phyloP scores from a whole-genome alignment of 331 rosid species.

The Cydonia oblonga region DNA sequence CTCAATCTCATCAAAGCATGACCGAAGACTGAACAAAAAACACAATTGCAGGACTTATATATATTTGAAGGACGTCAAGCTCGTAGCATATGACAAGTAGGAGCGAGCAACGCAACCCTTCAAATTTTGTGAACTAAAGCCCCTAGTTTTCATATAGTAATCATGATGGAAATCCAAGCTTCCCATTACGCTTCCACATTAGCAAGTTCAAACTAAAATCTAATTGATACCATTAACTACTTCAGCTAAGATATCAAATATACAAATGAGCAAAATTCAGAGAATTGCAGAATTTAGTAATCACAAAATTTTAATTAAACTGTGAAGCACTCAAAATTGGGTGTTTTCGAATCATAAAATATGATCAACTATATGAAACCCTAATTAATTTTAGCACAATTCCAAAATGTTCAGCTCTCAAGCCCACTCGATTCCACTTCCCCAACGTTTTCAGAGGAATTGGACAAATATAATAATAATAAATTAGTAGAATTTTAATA shows the following conservation, averaged over 20 bases:
- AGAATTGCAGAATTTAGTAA: neutral
- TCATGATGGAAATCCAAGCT: neutral
- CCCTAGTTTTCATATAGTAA: neutral
- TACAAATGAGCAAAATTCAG: neutral
- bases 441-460: neutral
- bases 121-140: neutral
- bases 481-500: too few relatives aligned
- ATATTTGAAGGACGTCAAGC: neutral
- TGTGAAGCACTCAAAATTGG: neutral
- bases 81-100: neutral
- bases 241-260: neutral
- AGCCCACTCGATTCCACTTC: neutral
- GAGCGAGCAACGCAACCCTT: neutral
- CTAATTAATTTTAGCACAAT: constrained; percentile 9
- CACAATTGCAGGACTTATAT: neutral
- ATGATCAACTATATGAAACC: constrained; percentile 8
- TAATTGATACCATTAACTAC: neutral
- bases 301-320: neutral
- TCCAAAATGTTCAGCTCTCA: neutral
- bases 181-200: neutral
- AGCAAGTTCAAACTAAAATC: neutral
- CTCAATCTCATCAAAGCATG: neutral
- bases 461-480: too few relatives aligned
- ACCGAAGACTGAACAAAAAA: neutral
- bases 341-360: neutral